Evolutionary conservation across 2,329 filamentous ascomycete species (phyloP).

Genomic region (Hysterium pulicare): DNA sequence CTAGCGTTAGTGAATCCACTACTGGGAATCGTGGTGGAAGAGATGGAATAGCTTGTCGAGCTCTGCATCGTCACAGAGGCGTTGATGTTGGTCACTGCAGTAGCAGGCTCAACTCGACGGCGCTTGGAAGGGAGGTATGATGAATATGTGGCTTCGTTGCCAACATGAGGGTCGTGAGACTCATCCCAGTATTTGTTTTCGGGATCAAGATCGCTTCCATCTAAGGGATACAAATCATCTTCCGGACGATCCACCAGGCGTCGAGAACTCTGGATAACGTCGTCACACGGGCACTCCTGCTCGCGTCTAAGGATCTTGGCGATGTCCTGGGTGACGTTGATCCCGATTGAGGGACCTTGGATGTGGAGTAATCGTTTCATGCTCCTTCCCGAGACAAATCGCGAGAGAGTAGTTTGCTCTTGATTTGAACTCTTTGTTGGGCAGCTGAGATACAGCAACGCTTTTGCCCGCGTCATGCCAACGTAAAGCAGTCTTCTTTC

Average conservation of each 20-base stretch:
- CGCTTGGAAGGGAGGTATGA: slow-evolving; percentile 19
- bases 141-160: slow-evolving; percentile 3
- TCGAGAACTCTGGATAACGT: slow-evolving; percentile 20
- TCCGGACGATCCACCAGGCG: slow-evolving; percentile 26
- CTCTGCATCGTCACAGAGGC: slow-evolving; percentile 30
- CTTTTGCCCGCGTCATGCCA: slow-evolving; percentile 91
- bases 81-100: slow-evolving; percentile 7
- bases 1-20: slow-evolving; percentile 40
- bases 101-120: slow-evolving; percentile 20
- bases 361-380: slow-evolving; percentile 54
- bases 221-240: slow-evolving; percentile 34
- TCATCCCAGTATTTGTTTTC: slow-evolving; percentile 20
- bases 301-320: slow-evolving; percentile 67
- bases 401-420: slow-evolving; percentile 64
- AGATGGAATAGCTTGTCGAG: slow-evolving; percentile 23
- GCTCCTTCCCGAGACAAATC: slow-evolving; percentile 61
- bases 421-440: slow-evolving; percentile 64
- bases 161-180: slow-evolving; percentile 3
- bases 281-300: slow-evolving; percentile 49
- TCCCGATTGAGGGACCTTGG: slow-evolving; percentile 68
- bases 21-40: slow-evolving; percentile 20
- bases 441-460: slow-evolving; percentile 79
- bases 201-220: slow-evolving; percentile 33
- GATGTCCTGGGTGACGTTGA: slow-evolving; percentile 60
- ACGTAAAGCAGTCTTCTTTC: slow-evolving; percentile 89